phyloP scores from a whole-genome alignment of 768 basidiomycete genomes.

The Rossbeevera mucosa region DNA sequence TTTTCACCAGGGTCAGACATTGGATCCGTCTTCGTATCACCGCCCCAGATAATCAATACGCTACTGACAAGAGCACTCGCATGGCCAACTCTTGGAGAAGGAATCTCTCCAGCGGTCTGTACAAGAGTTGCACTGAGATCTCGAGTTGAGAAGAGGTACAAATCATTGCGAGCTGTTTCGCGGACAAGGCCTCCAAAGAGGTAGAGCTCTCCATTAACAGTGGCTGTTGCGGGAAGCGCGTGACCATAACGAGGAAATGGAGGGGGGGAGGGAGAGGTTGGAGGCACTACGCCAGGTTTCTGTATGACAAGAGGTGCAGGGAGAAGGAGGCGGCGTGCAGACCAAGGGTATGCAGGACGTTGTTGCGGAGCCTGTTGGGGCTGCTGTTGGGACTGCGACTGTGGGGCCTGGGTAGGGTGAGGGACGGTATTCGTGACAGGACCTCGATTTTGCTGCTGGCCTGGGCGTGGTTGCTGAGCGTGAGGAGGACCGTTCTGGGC shows the following conservation, averaged over 20 bases:
- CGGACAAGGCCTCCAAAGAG: conserved; percentile 96
- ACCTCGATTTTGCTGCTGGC: conserved; percentile 33
- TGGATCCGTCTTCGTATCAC: conserved; percentile 84
- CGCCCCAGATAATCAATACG: conserved; percentile 97
- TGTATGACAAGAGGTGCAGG: conserved; percentile 61
- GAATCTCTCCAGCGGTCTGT: conserved; percentile 85
- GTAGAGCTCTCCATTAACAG: conserved; percentile 84
- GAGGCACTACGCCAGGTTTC: conserved; percentile 60
- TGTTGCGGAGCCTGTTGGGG: conserved; percentile 32
- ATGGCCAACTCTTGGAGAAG: conserved; percentile 91
- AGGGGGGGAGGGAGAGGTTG: conserved; percentile 68
- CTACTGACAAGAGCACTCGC: conserved; percentile 93
- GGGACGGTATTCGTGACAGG: conserved; percentile 27
- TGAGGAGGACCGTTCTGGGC: conserved; percentile 24
- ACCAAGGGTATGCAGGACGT: conserved; percentile 78
- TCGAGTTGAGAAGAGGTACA: conserved; percentile 83
- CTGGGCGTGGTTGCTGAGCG: conserved; percentile 32
- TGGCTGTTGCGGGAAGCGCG: conserved; percentile 76
- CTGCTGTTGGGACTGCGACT: conserved; percentile 33
- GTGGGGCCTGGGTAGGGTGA: conserved; percentile 30
- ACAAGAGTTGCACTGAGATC: conserved; percentile 77
- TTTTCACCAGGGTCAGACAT: conserved; percentile 59
- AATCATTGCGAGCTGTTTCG: conserved; percentile 85
- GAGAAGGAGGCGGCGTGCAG: conserved; percentile 65
- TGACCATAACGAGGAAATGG: conserved; percentile 98